These are phyloP conservation scores for Podila horticola DNA, from an alignment of 192 early-diverging fungal genomes.

Conservation along the genomic window DNA sequence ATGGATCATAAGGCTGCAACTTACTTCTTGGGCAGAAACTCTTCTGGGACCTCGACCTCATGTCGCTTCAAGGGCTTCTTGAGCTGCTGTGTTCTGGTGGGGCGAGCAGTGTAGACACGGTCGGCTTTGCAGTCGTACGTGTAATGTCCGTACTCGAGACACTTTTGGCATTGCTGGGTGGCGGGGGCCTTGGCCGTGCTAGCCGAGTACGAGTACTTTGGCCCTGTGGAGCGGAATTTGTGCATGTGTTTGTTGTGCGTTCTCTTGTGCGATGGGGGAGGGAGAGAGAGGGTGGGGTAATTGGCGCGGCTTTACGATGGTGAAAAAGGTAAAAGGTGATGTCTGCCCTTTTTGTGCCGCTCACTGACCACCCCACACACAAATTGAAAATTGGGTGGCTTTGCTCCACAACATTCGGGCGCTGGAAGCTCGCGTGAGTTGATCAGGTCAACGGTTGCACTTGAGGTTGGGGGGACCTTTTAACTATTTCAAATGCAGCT, in stretches of 20 bases:
- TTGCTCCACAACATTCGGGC: no score
- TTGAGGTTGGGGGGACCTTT: no score
- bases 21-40: constrained; percentile 57
- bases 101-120: constrained; percentile 59
- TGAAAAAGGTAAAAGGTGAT: no score
- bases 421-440: no score
- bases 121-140: constrained; percentile 64
- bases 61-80: constrained; percentile 62
- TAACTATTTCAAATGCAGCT: no score
- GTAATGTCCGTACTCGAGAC: constrained; percentile 66
- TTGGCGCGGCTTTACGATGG: no score
- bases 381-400: no score
- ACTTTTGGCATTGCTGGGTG: constrained; percentile 67
- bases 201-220: constrained; percentile 27
- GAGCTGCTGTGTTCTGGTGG: constrained; percentile 69
- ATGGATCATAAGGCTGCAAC: not conserved
- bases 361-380: no score
- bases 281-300: no score
- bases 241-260: constrained; percentile 7
- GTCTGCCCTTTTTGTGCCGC: no score
- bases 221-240: constrained; percentile 16
- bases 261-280: no score
- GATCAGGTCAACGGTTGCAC: no score
- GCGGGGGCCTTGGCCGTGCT: constrained; percentile 51
- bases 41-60: constrained; percentile 57